Evolutionary conservation across 106 monocot genomes (phyloP).

Genomic region (Triglochin maritima): DNA sequence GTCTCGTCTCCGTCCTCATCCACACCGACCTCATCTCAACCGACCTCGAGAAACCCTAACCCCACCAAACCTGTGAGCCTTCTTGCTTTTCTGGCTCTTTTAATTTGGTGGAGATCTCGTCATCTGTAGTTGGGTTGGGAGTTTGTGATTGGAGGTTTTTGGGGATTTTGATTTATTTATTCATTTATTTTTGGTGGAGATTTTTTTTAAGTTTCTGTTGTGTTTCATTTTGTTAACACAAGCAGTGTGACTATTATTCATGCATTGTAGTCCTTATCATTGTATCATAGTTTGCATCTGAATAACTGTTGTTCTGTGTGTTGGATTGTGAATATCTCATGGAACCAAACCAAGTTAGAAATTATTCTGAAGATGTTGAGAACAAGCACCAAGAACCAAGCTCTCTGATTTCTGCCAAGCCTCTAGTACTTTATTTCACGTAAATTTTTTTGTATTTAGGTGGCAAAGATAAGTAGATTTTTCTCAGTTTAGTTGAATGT

Average conservation of each 20-base stretch:
- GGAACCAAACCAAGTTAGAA: neutral
- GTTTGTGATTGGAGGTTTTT: no score
- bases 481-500: neutral
- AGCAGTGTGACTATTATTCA: neutral
- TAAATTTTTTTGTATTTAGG: constrained; percentile 16
- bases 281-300: neutral
- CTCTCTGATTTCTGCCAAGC: constrained; percentile 55
- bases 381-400: constrained; percentile 7
- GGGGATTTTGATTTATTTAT: no score
- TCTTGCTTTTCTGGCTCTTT: neutral
- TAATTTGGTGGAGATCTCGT: no score
- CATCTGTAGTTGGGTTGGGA: no score
- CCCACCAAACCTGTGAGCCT: neutral
- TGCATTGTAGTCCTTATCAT: neutral
- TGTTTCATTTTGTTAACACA: no score
- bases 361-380: neutral
- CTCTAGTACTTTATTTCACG: constrained; percentile 50
- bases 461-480: neutral
- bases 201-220: no score
- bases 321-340: neutral
- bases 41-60: constrained; percentile 8
- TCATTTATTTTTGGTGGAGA: no score
- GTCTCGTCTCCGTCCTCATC: constrained; percentile 8
- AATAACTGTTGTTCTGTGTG: no score
- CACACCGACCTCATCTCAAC: constrained; percentile 11